phyloP scores from a whole-genome alignment of 805 yeast species.

The Saccharomycopsis sp. region DNA sequence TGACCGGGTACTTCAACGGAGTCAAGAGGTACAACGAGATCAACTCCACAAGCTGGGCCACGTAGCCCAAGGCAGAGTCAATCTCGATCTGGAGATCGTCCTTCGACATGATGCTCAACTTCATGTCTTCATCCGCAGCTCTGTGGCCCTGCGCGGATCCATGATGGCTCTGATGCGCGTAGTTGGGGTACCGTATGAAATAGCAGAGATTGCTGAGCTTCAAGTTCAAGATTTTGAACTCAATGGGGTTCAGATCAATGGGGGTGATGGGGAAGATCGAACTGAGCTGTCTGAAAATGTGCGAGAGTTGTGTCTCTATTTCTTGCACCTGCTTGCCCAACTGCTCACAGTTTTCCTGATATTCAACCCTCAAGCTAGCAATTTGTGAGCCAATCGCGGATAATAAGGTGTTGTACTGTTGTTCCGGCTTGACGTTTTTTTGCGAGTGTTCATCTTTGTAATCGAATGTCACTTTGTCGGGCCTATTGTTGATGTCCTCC shows the following conservation, averaged over 20 bases:
- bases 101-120: constrained; percentile 21
- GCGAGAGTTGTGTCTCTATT: constrained; percentile 8
- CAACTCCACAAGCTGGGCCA: constrained; percentile 34
- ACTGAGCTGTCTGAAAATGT: constrained; percentile 14
- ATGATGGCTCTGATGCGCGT: constrained; percentile 2
- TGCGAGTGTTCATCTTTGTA: constrained; percentile 14
- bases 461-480: constrained; percentile 9
- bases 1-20: constrained; percentile 42
- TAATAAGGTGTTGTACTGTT: constrained; percentile 3
- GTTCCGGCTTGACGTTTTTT: not conserved
- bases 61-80: constrained; percentile 42
- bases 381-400: constrained; percentile 9
- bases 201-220: constrained; percentile 14
- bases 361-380: constrained; percentile 4
- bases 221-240: constrained; percentile 13
- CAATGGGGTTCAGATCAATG: constrained; percentile 14
- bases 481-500: not conserved
- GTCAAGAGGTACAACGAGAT: constrained; percentile 35
- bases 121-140: constrained; percentile 5
- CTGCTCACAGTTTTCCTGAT: constrained; percentile 7
- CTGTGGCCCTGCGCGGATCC: not conserved
- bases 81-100: constrained; percentile 32
- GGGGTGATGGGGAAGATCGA: constrained; percentile 17
- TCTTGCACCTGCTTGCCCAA: constrained; percentile 5
- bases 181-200: constrained; percentile 19